phyloP scores from a whole-genome alignment of 176 grass and related monocot genomes.

The Ampelocalamus luodianensis region DNA sequence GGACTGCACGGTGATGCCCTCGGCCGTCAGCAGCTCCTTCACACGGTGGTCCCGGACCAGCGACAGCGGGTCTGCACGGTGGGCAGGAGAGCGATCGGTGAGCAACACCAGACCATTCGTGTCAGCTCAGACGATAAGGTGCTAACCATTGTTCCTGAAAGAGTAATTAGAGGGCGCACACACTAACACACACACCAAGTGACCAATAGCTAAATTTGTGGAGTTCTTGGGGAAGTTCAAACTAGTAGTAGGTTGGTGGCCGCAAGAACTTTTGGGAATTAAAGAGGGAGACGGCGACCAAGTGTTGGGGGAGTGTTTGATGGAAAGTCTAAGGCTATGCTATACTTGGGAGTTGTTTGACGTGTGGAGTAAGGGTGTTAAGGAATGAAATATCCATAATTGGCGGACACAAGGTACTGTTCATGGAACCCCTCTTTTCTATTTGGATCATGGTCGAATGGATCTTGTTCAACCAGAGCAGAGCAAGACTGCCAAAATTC shows the following conservation, averaged over 20 bases:
- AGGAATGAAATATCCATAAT: conserved; percentile 33
- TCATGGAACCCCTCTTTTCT: conserved; percentile 21
- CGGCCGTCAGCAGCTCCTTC: conserved; percentile 74
- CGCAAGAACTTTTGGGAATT: conserved; percentile 46
- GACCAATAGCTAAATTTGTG: background rate
- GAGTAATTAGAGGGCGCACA: background rate
- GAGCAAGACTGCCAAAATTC: background rate
- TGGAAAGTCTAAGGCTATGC: conserved; percentile 40
- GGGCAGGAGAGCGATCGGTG: conserved; percentile 49
- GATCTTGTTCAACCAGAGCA: conserved; percentile 26
- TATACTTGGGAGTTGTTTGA: conserved; percentile 35
- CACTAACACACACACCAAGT: background rate
- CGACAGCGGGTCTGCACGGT: conserved; percentile 85
- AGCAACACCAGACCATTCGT: conserved; percentile 46
- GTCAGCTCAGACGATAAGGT: conserved; percentile 35
- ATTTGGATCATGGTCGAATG: conserved; percentile 33
- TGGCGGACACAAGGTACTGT: conserved; percentile 24
- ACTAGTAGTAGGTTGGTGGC: conserved; percentile 21
- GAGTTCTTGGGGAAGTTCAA: conserved; percentile 28
- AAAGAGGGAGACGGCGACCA: conserved; percentile 46
- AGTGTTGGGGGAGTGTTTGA: conserved; percentile 38
- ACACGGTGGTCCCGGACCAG: conserved; percentile 80
- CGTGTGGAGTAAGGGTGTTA: conserved; percentile 30
- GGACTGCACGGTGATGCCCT: conserved; percentile 79
- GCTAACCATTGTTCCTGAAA: conserved; percentile 1